A percentile compares a stretch with the other conserved stretches of the same genome.
These are phyloP conservation scores for Cylindrodendrum hubeiense DNA, from an alignment of 2,329 filamentous ascomycete species.

Conservation along the genomic window DNA sequence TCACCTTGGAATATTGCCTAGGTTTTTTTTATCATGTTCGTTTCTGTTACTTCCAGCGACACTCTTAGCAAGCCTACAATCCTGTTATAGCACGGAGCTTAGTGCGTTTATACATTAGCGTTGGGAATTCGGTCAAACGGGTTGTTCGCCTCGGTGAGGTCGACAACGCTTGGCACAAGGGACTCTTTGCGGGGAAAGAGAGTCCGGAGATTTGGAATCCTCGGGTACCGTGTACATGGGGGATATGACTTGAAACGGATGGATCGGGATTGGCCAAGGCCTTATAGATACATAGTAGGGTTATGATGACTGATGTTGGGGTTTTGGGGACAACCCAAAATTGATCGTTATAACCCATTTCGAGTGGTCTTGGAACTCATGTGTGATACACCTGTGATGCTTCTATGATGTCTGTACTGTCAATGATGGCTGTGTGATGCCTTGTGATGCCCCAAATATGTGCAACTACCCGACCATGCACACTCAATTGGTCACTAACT, in stretches of 20 bases:
- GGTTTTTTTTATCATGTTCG: background rate
- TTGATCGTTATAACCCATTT: background rate
- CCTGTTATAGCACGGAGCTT: background rate
- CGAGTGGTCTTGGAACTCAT: background rate
- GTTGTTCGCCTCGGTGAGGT: background rate
- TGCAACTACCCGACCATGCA: no score
- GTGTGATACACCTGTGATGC: background rate
- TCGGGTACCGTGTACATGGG: background rate
- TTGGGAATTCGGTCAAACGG: background rate
- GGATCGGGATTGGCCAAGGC: background rate
- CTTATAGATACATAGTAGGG: background rate
- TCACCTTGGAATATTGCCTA: background rate
- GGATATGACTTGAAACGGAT: background rate
- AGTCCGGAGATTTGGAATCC: background rate
- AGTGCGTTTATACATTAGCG: background rate
- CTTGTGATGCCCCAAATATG: no score
- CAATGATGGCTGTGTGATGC: no score
- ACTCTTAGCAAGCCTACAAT: constrained; percentile 2
- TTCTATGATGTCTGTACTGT: no score
- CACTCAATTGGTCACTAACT: no score
- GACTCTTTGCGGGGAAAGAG: background rate
- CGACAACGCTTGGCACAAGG: background rate
- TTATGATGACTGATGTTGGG: background rate
- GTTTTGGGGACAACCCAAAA: background rate
- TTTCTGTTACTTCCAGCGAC: background rate